Conservation (phyloP, 371 early-diverging fungal genomes). For the Mucor sp. region DNA sequence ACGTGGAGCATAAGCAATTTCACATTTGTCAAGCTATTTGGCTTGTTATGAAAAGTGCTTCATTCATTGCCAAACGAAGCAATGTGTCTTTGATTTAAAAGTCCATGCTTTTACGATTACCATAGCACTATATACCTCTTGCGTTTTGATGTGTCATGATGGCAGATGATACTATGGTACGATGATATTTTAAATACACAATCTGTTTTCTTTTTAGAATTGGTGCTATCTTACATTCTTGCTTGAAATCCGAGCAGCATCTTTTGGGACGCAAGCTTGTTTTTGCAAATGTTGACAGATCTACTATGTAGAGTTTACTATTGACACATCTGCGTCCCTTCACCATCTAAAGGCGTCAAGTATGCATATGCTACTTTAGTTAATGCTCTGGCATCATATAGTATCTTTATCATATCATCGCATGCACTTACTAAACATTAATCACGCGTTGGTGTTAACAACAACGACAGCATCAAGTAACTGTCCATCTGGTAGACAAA, state of each 20-base stretch:
- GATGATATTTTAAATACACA: neutral
- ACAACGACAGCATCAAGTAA: neutral
- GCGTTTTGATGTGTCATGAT: neutral
- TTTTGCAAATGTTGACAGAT: no score
- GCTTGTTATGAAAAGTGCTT: neutral
- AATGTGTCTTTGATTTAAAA: neutral
- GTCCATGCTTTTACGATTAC: no score
- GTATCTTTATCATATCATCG: no score
- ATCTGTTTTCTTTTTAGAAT: neutral
- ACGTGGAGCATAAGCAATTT: neutral
- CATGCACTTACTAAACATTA: neutral
- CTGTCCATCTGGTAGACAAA: neutral
- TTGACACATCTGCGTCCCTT: no score
- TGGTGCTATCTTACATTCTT: no score
- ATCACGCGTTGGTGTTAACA: neutral
- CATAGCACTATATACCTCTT: no score
- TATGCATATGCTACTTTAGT: no score
- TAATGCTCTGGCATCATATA: no score
- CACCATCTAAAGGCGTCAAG: no score
- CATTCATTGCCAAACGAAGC: neutral
- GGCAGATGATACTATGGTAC: neutral
- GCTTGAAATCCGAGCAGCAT: no score
- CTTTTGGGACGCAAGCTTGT: no score
- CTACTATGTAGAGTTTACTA: no score
- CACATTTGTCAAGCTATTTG: neutral